Evolutionary conservation across 148 eudicot species (phyloP).

Genomic region (Rhododendron mucronatum): DNA sequence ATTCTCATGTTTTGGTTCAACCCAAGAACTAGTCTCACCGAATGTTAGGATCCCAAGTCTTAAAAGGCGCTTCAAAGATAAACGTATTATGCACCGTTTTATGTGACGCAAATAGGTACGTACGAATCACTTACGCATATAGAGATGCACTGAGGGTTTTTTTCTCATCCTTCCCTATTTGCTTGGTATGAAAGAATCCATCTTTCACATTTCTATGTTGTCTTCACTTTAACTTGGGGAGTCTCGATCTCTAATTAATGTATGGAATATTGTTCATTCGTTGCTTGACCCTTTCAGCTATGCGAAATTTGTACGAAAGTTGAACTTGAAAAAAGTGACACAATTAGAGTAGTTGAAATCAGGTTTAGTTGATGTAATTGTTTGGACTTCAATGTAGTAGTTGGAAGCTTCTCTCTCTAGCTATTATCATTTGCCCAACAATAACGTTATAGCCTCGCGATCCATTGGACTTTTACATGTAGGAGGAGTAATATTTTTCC

Average conservation of each 20-base stretch:
- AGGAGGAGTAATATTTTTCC: too few species aligned
- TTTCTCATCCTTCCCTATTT: neutral
- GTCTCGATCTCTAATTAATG: neutral
- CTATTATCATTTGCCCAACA: neutral
- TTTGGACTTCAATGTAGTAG: too few species aligned
- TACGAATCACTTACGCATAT: neutral
- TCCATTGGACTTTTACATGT: too few species aligned
- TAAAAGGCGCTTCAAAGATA: neutral
- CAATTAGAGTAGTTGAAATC: too few species aligned
- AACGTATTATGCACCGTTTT: neutral
- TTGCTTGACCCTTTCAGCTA: neutral
- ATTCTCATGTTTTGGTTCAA: too few species aligned
- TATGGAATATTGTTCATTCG: neutral
- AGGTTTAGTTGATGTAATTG: too few species aligned
- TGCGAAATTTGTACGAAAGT: neutral
- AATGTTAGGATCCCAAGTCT: neutral
- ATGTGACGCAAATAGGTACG: neutral
- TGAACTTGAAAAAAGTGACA: neutral
- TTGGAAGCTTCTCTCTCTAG: too few species aligned
- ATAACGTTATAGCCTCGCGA: neutral
- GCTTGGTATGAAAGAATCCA: too few species aligned
- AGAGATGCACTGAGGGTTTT: neutral
- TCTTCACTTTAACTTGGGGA: neutral
- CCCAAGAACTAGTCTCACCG: neutral
- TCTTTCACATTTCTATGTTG: too few species aligned